Base-by-base conservation (phyloP, 345 rosid species). In the Psidium friedrichsthalianum region DNA sequence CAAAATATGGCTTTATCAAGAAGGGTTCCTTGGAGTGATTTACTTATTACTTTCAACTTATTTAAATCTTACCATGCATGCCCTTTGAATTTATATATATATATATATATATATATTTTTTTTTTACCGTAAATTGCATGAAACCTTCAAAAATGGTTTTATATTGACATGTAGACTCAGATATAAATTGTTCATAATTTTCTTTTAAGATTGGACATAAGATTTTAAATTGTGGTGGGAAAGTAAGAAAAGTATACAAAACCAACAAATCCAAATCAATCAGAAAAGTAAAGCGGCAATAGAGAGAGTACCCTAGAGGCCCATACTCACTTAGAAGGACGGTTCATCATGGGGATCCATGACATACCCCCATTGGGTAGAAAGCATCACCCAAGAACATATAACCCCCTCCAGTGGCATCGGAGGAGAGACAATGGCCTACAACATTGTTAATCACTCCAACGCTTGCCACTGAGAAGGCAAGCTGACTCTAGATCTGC, bases 391-490 rank as follows among this genome's bases (percentile, higher is more conserved):
- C 99, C 87, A 97, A 88, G 90, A 97, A 94, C 94, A 95, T 91
- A 90, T 94, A 97, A 40, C 99, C 99, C 86, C 93, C 95, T 83
- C 85, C 90, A 69, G 56, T 83, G 47, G 91, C 85, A 90, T 91
- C 94, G 80, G 91, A 85, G 82, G 94, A 47, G 86, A 95, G 96
- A 91, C 99, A 97, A 90, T 97, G 99, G 40, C 99, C 98, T 32
- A 95, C 86, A 64, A 95, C 95, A 86, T 97, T 93, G 81, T 94
- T 94, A 85, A 95, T 95, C 85, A 97, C 90, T 51, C 97, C 96
- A 85, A 86, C 90, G 92, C 90, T 94, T 55, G 95, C 94, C 95
- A 97, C 74, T 97, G 99, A 90, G 98, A 95, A 90, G 99, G 99
- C 82, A 97, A 88, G 88, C 99, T 94, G 82, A 95, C 91, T 90